phyloP scores from a whole-genome alignment of 2,329 filamentous ascomycete species.

The Cercospora janseana region DNA sequence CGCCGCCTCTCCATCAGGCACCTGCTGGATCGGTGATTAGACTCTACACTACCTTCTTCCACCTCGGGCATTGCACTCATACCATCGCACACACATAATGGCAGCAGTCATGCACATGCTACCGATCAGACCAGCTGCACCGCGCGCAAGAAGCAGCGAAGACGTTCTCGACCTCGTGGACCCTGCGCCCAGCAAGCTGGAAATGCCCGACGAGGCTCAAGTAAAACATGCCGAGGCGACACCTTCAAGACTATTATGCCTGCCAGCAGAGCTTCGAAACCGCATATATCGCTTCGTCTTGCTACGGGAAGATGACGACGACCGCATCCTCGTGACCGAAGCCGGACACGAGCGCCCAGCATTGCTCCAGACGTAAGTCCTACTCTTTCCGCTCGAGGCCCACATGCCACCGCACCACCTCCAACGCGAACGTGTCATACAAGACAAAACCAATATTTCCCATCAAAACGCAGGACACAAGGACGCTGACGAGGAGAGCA shows the following conservation, averaged over 20 bases:
- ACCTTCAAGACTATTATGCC: not conserved
- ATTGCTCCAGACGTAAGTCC: slow-evolving; percentile 1
- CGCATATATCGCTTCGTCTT: slow-evolving; percentile 20
- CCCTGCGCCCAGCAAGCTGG: not conserved
- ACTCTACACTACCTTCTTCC: not conserved
- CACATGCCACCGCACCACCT: no score
- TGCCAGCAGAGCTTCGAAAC: slow-evolving; percentile 25
- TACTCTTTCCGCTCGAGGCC: not conserved
- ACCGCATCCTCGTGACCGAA: not conserved
- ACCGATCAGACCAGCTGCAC: not conserved
- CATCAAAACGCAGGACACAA: not conserved
- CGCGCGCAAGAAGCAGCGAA: not conserved
- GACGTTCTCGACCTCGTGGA: not conserved
- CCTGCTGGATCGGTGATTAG: not conserved
- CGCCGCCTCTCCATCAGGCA: not conserved
- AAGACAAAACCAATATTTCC: not conserved
- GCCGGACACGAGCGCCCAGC: not conserved
- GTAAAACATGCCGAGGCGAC: not conserved
- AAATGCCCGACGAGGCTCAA: not conserved
- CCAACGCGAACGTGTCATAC: no score
- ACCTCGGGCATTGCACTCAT: not conserved
- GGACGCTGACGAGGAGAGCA: not conserved
- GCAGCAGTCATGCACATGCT: not conserved
- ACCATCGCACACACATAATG: no score
- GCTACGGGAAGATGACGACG: not conserved